Evolutionary conservation across 2,329 filamentous ascomycete species (phyloP).

Genomic region (Colletotrichum spinosum): DNA sequence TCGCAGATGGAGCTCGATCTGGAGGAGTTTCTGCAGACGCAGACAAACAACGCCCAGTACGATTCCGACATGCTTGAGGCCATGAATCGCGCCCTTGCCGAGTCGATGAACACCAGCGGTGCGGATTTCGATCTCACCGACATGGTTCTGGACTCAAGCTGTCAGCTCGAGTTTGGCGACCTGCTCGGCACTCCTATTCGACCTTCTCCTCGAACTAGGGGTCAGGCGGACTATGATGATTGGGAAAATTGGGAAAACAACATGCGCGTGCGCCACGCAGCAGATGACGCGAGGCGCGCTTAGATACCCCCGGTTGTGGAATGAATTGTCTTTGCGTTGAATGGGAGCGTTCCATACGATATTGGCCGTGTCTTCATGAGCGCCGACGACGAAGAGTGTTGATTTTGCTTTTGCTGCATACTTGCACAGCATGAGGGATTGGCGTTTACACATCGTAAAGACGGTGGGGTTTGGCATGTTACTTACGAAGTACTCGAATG

Average conservation of each 20-base stretch:
- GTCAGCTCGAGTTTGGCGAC: slow-evolving; percentile 32
- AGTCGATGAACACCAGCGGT: slow-evolving; percentile 24
- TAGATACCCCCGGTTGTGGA: slow-evolving; percentile 21
- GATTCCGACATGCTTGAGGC: slow-evolving; percentile 35
- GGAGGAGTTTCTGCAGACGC: slow-evolving; percentile 32
- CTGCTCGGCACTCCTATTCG: slow-evolving; percentile 27
- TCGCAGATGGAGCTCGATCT: slow-evolving; percentile 32
- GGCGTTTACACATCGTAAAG: too few species aligned
- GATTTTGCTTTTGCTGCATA: too few species aligned
- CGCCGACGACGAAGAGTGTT: too few species aligned
- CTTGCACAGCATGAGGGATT: too few species aligned
- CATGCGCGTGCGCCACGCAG: slow-evolving; percentile 24
- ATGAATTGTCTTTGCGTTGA: background rate
- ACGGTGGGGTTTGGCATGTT: too few species aligned
- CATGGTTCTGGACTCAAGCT: slow-evolving; percentile 28
- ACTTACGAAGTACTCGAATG: too few species aligned
- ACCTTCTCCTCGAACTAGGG: slow-evolving; percentile 18
- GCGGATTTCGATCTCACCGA: slow-evolving; percentile 30
- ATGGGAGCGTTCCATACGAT: too few species aligned
- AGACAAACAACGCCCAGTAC: slow-evolving; percentile 28
- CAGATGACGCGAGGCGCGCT: slow-evolving; percentile 12
- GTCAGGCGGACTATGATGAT: slow-evolving; percentile 25
- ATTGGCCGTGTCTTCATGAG: too few species aligned
- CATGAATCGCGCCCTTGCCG: slow-evolving; percentile 34
- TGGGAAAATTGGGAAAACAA: slow-evolving; percentile 31